Base-by-base conservation (phyloP, 495 filamentous ascomycete genomes). In the Penicillium atrosanguineum region DNA sequence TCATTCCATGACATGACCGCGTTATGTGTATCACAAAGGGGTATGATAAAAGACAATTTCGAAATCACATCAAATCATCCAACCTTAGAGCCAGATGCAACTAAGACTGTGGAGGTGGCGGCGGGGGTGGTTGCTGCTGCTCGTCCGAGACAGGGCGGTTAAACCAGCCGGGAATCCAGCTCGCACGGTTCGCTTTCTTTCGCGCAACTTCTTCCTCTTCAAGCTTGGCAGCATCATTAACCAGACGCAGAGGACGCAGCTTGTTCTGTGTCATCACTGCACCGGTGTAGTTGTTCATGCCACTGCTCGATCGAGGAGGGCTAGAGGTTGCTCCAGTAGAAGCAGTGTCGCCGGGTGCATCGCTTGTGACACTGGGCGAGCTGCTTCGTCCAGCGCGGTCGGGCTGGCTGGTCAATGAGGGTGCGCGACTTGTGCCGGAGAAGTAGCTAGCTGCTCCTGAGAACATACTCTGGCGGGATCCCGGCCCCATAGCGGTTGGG, bases 241-340 rank as follows among this genome's bases (percentile, higher is more conserved):
- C 94, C 11, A 98, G 78, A 38, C 93, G 78, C 63, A 98, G 72
- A 1, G 94, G 94, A 28, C 94, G 80, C 45, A 95, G 79, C 62
- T 90, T 90, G 57, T 84, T 91, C 68, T 88, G 84, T 37, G 85
- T 82, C 71, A 87, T 84, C 18, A 84, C 79, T 7, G 79, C 79
- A 18, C 81, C 65, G 47, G 75, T 80, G 29, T 79, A 78, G 50
- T 79, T 80, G 52, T 73, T 79, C 68, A 74, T 63, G 37, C 83
- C 73, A 46, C 79, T 79, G 60, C 77, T 78, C 48, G 80, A 79
- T 44, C 78, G 77, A 16, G 83, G 78, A 18, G 82, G 78, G 57
- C 77, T 83, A 25, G 76, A 78, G 14, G 79, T 76, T 7, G 78
- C 79, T 18, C 74, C 75, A 5, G 65, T 61, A 53, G 82, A 71